Base-by-base conservation (phyloP, 2,329 filamentous ascomycete genomes). In the Beauveria scarabaeidicola region DNA sequence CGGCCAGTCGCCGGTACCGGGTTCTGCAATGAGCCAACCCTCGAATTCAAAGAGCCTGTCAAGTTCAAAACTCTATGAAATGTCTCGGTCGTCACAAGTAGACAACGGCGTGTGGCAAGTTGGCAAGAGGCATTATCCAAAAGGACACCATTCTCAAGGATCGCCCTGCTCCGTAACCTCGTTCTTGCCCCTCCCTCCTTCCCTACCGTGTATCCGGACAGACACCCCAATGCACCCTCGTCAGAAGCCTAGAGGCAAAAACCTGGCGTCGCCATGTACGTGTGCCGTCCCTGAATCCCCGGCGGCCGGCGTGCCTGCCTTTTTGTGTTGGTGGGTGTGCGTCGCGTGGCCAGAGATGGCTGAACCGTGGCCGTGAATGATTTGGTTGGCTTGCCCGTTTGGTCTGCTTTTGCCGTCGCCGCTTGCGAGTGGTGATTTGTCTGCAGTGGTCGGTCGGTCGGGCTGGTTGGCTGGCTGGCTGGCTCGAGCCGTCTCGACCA, bases 261-360 rank as follows among this genome's bases (percentile, higher is more conserved):
- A 40, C 27, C 41, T 32, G 21, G 52, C n/a, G 52, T 27, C 23
- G 52, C n/a, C 48, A 21, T 21, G 32, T 25, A 6, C 3, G 41
- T 38, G 43, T 47, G 29, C 44, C 44, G 44, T 40, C 43, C 43
- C 54, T 41, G 40, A 7, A 38, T 32, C 40, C 29, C 48, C 53
- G 43, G 8, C 53, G 27, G 13, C 52, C 13, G 41, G 41, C 32
- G n/a, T 47, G 27, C n/a, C 23, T 53, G 23, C 23, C 25, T 9
- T 23, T 54, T 54, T n/a, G 52, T 54, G 52, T 44, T 54, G 32
- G 40, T 32, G 40, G 52, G 52, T 44, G 51, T 52, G 52, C 52
- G 51, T n/a, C 29, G 29, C 47, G 48, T 54, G 52, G 52, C 27
- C 19, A 44, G 27, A 46, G 11, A 47, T 55, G 40, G 40, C 52